Evolutionary conservation across 495 filamentous ascomycete species (phyloP), one percentile per base, ranked within the genome.

Genomic region (Trichoderma virens): DNA sequence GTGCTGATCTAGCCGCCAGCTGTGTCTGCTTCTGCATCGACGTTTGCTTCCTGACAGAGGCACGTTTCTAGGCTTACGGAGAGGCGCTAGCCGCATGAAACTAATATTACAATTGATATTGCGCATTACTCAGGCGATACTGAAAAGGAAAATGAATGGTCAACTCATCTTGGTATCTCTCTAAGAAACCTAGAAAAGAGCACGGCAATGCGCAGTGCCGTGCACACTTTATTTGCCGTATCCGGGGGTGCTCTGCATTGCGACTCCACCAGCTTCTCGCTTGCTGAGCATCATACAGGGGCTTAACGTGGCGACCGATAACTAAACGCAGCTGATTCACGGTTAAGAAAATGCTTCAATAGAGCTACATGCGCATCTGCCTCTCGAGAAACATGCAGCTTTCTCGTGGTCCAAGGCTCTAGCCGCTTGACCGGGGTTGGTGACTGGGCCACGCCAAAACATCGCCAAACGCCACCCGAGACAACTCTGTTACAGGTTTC

Each of bases 401-500:
- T n/a, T 47, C 16, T n/a, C 20, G 27, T 30, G 28, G 28, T 11
- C 23, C 51, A 30, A 3, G 51, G 16, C 51, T 23, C 51, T 30
- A 30, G 51, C 51, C 51, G 51, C 51, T 30, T 20, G 51, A 56
- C 51, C 51, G 7, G 51, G 51, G 51, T 56, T 28, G 51, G 23
- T 18, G 16, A 27, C 23, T 28, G 23, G 51, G 11, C 51, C 51
- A 30, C 51, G 51, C 51, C 51, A 56, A 56, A 56, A 56, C 51
- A 56, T 56, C 70, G 72, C 72, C 72, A 81, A 80, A 80, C 78
- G 70, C 73, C 45, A 75, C 68, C 69, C 76, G 77, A 80, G 78
- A 81, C 79, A 70, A 41, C 65, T 70, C 71, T 80, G 77, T 77
- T 74, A 79, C 78, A 77, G 70, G 68, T 61, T 64, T 62, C 69